These are phyloP conservation scores for Trametes maxima DNA, from an alignment of 768 basidiomycete species.

Conservation along the genomic window DNA sequence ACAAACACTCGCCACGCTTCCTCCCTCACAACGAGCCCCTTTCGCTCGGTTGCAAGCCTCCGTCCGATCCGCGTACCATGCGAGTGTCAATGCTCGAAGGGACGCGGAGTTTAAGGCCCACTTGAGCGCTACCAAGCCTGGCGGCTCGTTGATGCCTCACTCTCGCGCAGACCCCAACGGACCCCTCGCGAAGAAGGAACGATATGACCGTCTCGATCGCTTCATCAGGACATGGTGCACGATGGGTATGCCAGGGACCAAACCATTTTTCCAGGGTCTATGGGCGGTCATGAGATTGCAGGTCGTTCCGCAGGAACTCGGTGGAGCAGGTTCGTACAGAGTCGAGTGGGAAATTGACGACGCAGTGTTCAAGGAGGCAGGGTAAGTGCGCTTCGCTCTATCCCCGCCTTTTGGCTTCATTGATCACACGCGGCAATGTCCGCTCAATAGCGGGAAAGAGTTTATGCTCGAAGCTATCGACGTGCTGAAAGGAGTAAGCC, in stretches of 20 bases:
- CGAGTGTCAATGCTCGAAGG: constrained; percentile 72
- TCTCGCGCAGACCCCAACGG: constrained; percentile 68
- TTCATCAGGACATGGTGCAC: constrained; percentile 86
- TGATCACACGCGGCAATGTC: constrained; percentile 26
- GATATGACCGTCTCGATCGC: constrained; percentile 71
- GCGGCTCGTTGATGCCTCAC: constrained; percentile 77
- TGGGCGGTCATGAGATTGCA: constrained; percentile 85
- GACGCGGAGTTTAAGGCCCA: constrained; percentile 88
- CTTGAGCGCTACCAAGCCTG: constrained; percentile 74
- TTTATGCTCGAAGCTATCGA: constrained; percentile 93
- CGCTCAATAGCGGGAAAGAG: constrained; percentile 73
- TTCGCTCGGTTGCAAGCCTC: constrained; percentile 87
- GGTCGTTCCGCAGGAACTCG: constrained; percentile 74
- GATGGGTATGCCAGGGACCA: constrained; percentile 84
- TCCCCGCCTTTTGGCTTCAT: constrained; percentile 23
- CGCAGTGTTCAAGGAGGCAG: constrained; percentile 91
- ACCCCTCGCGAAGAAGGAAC: constrained; percentile 71
- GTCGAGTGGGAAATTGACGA: constrained; percentile 94
- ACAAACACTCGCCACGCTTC: constrained; percentile 76
- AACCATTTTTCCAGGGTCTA: constrained; percentile 77
- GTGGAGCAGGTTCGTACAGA: constrained; percentile 72
- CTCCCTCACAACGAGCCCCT: constrained; percentile 82
- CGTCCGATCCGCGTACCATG: constrained; percentile 83
- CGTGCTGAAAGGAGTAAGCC: constrained; percentile 82
- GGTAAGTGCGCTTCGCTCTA: constrained; percentile 55